Evolutionary conservation across 768 basidiomycete genomes (phyloP).

Genomic region (Pluteus cervinus): DNA sequence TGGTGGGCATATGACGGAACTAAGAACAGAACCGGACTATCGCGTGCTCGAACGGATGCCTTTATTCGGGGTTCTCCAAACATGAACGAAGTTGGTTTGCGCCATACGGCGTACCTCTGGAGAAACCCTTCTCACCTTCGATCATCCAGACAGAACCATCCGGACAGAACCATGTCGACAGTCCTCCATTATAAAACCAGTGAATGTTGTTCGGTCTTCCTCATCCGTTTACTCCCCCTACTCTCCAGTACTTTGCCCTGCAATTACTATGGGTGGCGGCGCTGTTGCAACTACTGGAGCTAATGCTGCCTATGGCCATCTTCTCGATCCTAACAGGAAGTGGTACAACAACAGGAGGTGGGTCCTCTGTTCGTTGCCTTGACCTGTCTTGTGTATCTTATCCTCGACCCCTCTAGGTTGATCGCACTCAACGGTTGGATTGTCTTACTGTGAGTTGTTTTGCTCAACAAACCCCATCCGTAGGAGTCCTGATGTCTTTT

Average conservation of each 20-base stretch:
- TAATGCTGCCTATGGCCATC: conserved; percentile 38
- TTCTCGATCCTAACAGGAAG: conserved; percentile 58
- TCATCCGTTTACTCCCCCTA: conserved; percentile 24
- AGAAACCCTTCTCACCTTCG: conserved; percentile 24
- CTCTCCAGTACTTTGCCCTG: conserved; percentile 12
- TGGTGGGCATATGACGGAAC: no score
- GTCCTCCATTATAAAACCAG: conserved; percentile 25
- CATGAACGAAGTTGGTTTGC: not conserved
- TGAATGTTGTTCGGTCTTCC: conserved; percentile 16
- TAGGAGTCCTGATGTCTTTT: no score
- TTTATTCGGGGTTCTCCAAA: no score
- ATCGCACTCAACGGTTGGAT: conserved; percentile 68
- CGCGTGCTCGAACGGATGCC: no score
- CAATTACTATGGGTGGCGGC: conserved; percentile 56
- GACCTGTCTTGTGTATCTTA: not conserved
- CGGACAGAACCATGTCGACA: conserved; percentile 14
- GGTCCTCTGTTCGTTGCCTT: conserved; percentile 9
- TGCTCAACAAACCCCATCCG: no score
- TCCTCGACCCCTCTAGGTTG: conserved; percentile 38
- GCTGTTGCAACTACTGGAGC: conserved; percentile 29
- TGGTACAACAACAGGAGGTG: conserved; percentile 78
- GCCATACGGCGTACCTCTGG: conserved; percentile 34
- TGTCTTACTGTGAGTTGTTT: conserved; percentile 46
- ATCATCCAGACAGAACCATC: conserved; percentile 24
- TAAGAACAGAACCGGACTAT: no score